Percentiles rank a stretch among this genome's conserved stretches.
Evolutionary conservation across 2,329 filamentous ascomycete species (phyloP).

Genomic region (Ceratocystis colombiana): DNA sequence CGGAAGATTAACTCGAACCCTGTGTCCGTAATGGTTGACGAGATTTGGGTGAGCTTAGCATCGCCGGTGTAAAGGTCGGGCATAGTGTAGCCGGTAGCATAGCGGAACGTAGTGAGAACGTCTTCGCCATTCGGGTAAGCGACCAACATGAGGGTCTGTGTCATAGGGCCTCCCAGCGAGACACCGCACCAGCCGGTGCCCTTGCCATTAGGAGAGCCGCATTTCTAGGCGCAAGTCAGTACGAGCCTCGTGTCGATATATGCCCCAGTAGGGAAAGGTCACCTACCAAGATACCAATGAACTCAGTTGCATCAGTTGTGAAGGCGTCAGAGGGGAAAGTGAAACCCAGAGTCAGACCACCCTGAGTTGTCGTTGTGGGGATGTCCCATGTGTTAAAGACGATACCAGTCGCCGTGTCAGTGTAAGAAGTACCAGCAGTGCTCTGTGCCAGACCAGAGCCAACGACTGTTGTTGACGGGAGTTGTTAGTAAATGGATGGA

Average conservation of each 20-base stretch:
- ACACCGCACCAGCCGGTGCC: conserved; percentile 49
- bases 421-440: conserved; percentile 17
- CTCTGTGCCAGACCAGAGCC: conserved; percentile 19
- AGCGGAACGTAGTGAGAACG: conserved; percentile 49
- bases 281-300: conserved; percentile 49
- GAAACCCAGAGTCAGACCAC: conserved; percentile 42
- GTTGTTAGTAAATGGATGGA: neutral
- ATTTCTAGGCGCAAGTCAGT: conserved; percentile 33
- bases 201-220: conserved; percentile 22
- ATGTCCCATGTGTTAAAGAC: conserved; percentile 23
- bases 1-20: conserved; percentile 46
- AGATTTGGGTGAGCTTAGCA: conserved; percentile 52
- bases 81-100: conserved; percentile 47
- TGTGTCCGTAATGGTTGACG: conserved; percentile 46
- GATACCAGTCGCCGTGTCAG: conserved; percentile 20
- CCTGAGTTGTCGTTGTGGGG: neutral
- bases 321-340: conserved; percentile 43
- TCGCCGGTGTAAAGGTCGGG: conserved; percentile 52
- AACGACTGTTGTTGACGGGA: conserved; percentile 10
- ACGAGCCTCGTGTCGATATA: conserved; percentile 27
- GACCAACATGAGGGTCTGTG: conserved; percentile 46
- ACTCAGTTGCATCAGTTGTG: conserved; percentile 43
- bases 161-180: conserved; percentile 48
- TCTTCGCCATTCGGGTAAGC: conserved; percentile 46
- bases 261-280: no score